Conservation (phyloP, 73 alveolate species). For the Stentor roeselii region DNA sequence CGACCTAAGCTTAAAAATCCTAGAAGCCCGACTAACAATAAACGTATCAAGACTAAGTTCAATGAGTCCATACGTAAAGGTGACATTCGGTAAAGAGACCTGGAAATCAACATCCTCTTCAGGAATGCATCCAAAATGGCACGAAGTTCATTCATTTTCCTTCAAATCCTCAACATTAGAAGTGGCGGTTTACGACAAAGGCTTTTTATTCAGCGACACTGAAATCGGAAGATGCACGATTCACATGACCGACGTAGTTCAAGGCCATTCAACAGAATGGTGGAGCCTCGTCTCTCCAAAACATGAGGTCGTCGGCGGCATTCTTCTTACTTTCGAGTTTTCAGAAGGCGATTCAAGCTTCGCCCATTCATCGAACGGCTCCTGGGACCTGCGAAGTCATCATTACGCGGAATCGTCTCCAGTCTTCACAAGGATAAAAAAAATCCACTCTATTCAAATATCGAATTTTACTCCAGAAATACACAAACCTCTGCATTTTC, state of each 20-base stretch:
- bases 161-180: not conserved
- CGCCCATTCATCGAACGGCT: not conserved
- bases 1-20: not conserved
- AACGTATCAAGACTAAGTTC: not conserved
- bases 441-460: not conserved
- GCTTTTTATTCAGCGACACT: conserved; percentile 1
- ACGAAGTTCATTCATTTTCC: not conserved
- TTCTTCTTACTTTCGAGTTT: not conserved
- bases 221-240: conserved; percentile 16
- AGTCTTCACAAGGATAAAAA: not conserved
- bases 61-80: not conserved
- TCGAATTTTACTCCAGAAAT: not conserved
- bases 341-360: not conserved
- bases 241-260: not conserved
- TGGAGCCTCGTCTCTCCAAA: not conserved
- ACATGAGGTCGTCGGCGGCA: not conserved
- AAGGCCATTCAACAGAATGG: conserved; percentile 17
- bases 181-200: conserved; percentile 16
- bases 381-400: conserved; percentile 9
- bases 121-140: conserved; percentile 20
- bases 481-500: not conserved
- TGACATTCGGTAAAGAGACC: not conserved
- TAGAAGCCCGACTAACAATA: conserved; percentile 6
- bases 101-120: not conserved
- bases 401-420: not conserved